Evolutionary conservation across 1,284 basidiomycete species (phyloP).

Genomic region (Cryptococcus hybrid): DNA sequence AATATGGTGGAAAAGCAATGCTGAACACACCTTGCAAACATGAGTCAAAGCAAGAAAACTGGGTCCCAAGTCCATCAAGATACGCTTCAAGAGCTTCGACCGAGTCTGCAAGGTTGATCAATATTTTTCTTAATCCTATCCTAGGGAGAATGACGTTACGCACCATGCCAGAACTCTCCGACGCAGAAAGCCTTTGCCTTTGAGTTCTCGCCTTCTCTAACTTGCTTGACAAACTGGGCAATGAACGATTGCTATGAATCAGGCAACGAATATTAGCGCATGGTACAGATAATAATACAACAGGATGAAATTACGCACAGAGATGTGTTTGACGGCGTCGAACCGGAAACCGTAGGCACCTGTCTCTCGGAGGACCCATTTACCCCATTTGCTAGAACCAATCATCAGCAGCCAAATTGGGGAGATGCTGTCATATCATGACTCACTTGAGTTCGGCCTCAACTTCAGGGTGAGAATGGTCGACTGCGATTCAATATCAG

Average conservation of each 20-base stretch:
- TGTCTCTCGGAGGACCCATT: slow-evolving; percentile 66
- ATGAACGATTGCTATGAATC: slow-evolving; percentile 51
- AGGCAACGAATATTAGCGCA: neutral
- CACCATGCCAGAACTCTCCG: slow-evolving; percentile 57
- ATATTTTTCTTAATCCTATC: neutral
- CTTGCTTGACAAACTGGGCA: slow-evolving; percentile 56
- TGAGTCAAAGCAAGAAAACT: slow-evolving; percentile 60
- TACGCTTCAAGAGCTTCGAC: slow-evolving; percentile 40
- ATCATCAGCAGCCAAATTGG: neutral
- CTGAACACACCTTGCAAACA: slow-evolving; percentile 50
- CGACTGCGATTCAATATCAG: slow-evolving; percentile 53
- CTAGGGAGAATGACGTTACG: neutral
- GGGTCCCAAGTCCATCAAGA: slow-evolving; percentile 51
- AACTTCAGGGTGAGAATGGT: slow-evolving; percentile 83
- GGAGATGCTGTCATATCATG: neutral
- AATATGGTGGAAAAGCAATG: neutral
- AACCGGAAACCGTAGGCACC: slow-evolving; percentile 78
- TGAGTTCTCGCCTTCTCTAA: slow-evolving; percentile 51
- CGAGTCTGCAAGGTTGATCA: slow-evolving; percentile 26
- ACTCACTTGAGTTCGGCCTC: slow-evolving; percentile 39
- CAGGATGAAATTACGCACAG: slow-evolving; percentile 2
- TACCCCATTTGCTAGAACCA: slow-evolving; percentile 53
- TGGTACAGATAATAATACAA: neutral
- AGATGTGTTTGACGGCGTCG: slow-evolving; percentile 73
- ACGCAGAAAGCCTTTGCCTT: slow-evolving; percentile 54